These are phyloP conservation scores for Moniliella sp. DNA, from an alignment of 1,284 basidiomycete genomes.

Conservation along the genomic window DNA sequence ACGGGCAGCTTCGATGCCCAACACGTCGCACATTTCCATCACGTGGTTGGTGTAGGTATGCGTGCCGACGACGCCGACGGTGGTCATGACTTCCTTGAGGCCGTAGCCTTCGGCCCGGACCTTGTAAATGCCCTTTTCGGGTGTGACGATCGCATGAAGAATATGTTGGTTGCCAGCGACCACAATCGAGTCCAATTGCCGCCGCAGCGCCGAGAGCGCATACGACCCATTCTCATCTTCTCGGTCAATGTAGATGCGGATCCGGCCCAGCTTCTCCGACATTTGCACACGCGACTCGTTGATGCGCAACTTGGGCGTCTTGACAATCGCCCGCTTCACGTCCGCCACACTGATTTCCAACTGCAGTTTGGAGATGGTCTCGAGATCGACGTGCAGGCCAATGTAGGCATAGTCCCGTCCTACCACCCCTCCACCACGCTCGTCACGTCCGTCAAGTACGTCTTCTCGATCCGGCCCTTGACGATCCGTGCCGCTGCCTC, in stretches of 20 bases:
- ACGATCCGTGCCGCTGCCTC: slow-evolving; percentile 83
- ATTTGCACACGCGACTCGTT: background rate
- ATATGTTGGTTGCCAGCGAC: slow-evolving; percentile 29
- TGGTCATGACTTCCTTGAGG: slow-evolving; percentile 88
- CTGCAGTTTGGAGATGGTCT: slow-evolving; percentile 73
- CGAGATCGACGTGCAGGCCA: slow-evolving; percentile 72
- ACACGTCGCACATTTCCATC: slow-evolving; percentile 76
- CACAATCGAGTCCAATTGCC: slow-evolving; percentile 22
- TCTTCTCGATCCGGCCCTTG: slow-evolving; percentile 87
- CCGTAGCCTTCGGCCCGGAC: slow-evolving; percentile 58
- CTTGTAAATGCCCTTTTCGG: slow-evolving; percentile 29
- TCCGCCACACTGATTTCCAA: slow-evolving; percentile 53
- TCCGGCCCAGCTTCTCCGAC: slow-evolving; percentile 43
- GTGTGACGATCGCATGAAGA: slow-evolving; percentile 25
- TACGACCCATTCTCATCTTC: slow-evolving; percentile 42
- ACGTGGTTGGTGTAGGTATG: slow-evolving; percentile 89
- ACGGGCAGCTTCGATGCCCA: slow-evolving; percentile 91
- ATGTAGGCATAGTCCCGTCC: slow-evolving; percentile 77
- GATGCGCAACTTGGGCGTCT: slow-evolving; percentile 19
- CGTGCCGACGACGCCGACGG: slow-evolving; percentile 80
- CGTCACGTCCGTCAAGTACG: slow-evolving; percentile 55
- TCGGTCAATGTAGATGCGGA: slow-evolving; percentile 53
- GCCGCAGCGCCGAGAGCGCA: slow-evolving; percentile 26
- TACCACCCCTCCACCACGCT: slow-evolving; percentile 59
- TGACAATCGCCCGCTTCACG: background rate